Conservation (phyloP, 306 rosid genomes). For the Begonia masoniana region DNA sequence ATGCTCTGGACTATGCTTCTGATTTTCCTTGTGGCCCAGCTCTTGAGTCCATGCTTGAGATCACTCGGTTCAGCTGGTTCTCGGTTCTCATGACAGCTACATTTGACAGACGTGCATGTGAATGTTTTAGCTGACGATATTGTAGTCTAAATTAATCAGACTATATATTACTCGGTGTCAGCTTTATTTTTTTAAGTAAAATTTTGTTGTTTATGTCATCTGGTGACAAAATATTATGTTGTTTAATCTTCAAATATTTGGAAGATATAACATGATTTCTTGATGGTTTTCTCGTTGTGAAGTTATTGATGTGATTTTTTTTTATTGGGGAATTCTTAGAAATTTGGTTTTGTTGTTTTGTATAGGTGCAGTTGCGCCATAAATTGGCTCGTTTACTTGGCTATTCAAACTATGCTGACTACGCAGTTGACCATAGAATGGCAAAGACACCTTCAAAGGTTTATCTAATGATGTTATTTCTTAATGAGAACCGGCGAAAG, state of each 20-base stretch:
- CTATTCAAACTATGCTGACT: slow-evolving; percentile 84
- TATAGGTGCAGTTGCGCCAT: slow-evolving; percentile 84
- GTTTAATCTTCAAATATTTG: background rate
- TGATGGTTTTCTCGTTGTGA: background rate
- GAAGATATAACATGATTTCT: background rate
- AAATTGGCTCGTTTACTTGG: slow-evolving; percentile 82
- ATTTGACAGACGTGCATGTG: no score
- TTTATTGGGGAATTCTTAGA: background rate
- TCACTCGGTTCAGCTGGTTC: no score
- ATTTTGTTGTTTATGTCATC: no score
- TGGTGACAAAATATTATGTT: no score
- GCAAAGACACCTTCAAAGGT: slow-evolving; percentile 91
- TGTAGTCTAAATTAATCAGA: no score
- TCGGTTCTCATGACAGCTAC: no score
- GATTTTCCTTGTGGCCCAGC: no score
- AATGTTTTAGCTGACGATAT: no score
- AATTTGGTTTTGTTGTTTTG: slow-evolving; percentile 3
- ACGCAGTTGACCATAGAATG: slow-evolving; percentile 72
- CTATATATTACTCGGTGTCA: no score
- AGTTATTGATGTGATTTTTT: background rate
- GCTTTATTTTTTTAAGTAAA: no score
- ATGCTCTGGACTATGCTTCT: no score
- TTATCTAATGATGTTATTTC: slow-evolving; percentile 9
- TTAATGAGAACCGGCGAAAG: background rate
- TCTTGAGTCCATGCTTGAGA: no score